These are phyloP conservation scores for Fusarium guadeloupense DNA, from an alignment of 2,329 filamentous ascomycete genomes.

Conservation along the genomic window DNA sequence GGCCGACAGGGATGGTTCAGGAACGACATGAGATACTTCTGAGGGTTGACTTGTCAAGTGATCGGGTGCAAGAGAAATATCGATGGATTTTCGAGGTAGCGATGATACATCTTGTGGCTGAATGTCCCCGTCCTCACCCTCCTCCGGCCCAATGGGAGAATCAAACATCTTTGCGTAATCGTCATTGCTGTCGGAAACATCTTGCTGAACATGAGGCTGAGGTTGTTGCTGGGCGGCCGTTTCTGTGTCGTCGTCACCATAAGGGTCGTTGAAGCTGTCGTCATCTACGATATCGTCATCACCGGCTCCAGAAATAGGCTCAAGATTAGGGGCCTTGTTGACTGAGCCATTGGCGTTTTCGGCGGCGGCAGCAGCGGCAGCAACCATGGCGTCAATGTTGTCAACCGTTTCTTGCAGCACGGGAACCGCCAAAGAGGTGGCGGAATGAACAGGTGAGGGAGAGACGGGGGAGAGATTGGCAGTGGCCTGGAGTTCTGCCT, in stretches of 20 bases:
- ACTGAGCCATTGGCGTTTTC: constrained; percentile 43
- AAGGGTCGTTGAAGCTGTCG: constrained; percentile 60
- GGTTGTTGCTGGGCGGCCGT: constrained; percentile 39
- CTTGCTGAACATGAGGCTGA: constrained; percentile 43
- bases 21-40: constrained; percentile 45
- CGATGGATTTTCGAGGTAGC: constrained; percentile 54
- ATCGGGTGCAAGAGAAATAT: constrained; percentile 53
- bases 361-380: constrained; percentile 45
- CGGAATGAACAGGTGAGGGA: constrained; percentile 58
- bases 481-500: constrained; percentile 58
- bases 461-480: constrained; percentile 63
- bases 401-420: constrained; percentile 63
- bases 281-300: constrained; percentile 55
- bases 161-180: constrained; percentile 63
- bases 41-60: constrained; percentile 48
- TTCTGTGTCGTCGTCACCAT: constrained; percentile 53
- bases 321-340: constrained; percentile 46
- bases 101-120: constrained; percentile 56
- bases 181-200: constrained; percentile 52
- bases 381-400: constrained; percentile 58
- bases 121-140: constrained; percentile 49
- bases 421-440: constrained; percentile 58
- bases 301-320: constrained; percentile 47
- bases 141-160: constrained; percentile 54
- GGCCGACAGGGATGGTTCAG: constrained; percentile 46